phyloP scores from a whole-genome alignment of 164 flowering plant genomes.

The Aristolochia fimbriata region DNA sequence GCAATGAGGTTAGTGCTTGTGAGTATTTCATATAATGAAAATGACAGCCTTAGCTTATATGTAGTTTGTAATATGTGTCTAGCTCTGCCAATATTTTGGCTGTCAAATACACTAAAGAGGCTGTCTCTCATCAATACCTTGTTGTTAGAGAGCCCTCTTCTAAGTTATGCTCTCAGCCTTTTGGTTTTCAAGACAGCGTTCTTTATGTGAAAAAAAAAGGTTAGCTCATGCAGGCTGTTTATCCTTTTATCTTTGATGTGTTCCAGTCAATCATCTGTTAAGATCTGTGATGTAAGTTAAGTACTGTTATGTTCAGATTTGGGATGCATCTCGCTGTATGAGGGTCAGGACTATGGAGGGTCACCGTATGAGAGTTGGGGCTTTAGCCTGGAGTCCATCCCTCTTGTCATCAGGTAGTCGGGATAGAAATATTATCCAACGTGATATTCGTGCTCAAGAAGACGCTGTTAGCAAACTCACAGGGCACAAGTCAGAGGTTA shows the following conservation, averaged over 20 bases:
- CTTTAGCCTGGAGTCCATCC: constrained; percentile 91
- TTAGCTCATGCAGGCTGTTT: not conserved
- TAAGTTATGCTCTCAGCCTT: too few relatives aligned
- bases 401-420: constrained; percentile 84
- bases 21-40: too few relatives aligned
- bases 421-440: constrained; percentile 84
- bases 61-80: too few relatives aligned
- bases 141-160: too few relatives aligned
- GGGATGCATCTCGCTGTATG: constrained; percentile 94
- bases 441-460: constrained; percentile 80
- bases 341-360: constrained; percentile 91
- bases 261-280: not conserved
- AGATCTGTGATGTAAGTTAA: not conserved
- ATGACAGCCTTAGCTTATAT: too few relatives aligned
- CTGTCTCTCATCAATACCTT: too few relatives aligned
- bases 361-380: constrained; percentile 85
- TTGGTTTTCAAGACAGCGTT: too few relatives aligned
- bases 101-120: too few relatives aligned
- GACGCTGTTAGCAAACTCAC: constrained; percentile 76
- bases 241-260: not conserved
- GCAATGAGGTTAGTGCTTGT: too few relatives aligned
- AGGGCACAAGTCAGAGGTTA: constrained; percentile 96
- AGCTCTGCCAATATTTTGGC: too few relatives aligned
- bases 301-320: constrained; percentile 42
- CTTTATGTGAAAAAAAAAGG: too few relatives aligned